These are phyloP conservation scores for Parascedosporium putredinis DNA, from an alignment of 2,329 filamentous ascomycete species.

Conservation along the genomic window DNA sequence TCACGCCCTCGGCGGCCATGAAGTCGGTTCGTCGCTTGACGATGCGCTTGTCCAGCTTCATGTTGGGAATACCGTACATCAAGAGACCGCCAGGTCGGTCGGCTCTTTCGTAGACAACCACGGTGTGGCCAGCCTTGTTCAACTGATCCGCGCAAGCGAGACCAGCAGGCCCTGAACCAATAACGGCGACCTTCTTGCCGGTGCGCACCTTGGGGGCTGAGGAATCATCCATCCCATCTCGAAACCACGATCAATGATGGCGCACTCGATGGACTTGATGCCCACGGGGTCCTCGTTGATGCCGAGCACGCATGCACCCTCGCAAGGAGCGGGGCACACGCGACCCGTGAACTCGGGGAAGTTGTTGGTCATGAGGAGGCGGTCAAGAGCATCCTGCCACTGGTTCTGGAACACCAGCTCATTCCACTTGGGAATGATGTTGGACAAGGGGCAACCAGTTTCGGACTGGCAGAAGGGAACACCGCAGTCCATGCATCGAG, in stretches of 20 bases:
- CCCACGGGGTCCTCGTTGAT: conserved; percentile 96
- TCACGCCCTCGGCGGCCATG: conserved; percentile 80
- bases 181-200: conserved; percentile 78
- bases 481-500: conserved; percentile 97
- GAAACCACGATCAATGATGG: conserved; percentile 94
- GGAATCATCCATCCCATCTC: conserved; percentile 98
- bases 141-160: conserved; percentile 87
- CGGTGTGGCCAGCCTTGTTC: conserved; percentile 79
- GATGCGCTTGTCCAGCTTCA: conserved; percentile 98
- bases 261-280: conserved; percentile 97
- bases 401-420: conserved; percentile 67
- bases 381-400: conserved; percentile 86
- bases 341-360: conserved; percentile 97
- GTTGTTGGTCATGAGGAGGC: conserved; percentile 93
- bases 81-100: conserved; percentile 85
- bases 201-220: conserved; percentile 67
- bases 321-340: conserved; percentile 92
- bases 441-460: conserved; percentile 88
- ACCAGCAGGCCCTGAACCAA: conserved; percentile 87
- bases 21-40: conserved; percentile 93
- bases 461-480: conserved; percentile 97
- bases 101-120: conserved; percentile 87
- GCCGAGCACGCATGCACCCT: conserved; percentile 89
- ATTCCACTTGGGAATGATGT: conserved; percentile 97
- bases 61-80: conserved; percentile 98